phyloP scores from a whole-genome alignment of 2,329 filamentous ascomycete species.

The Calonectria honghensis region DNA sequence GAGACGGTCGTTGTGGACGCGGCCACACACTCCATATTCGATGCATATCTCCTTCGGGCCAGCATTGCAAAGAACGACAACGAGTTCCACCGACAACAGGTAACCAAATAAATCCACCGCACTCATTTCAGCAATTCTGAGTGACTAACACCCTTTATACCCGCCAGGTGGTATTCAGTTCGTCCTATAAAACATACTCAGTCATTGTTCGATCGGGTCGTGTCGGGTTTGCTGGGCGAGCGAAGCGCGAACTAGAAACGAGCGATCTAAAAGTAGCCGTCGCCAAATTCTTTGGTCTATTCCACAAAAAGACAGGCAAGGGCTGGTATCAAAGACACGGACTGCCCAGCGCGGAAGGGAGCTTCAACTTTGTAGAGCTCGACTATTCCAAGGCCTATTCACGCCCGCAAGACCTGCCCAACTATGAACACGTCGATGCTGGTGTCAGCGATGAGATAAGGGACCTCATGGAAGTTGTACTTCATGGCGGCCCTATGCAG shows the following conservation, averaged over 20 bases:
- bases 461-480: background rate
- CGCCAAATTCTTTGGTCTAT: background rate
- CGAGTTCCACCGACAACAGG: background rate
- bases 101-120: background rate
- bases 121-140: rapidly evolving
- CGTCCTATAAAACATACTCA: background rate
- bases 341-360: background rate
- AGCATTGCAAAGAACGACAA: background rate
- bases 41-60: slow-evolving; percentile 2
- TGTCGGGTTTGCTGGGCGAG: background rate
- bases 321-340: slow-evolving; percentile 10
- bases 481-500: background rate
- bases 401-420: background rate
- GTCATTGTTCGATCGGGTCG: slow-evolving; percentile 9
- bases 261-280: background rate
- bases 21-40: background rate
- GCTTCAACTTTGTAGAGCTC: background rate
- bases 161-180: background rate
- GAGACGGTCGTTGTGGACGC: background rate
- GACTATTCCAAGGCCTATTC: background rate
- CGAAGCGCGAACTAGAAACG: background rate
- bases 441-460: background rate
- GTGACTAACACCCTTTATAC: background rate
- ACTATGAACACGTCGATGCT: background rate
- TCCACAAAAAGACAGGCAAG: background rate